phyloP scores from a whole-genome alignment of 2,329 filamentous ascomycete genomes.

The Cladosporium sp. region DNA sequence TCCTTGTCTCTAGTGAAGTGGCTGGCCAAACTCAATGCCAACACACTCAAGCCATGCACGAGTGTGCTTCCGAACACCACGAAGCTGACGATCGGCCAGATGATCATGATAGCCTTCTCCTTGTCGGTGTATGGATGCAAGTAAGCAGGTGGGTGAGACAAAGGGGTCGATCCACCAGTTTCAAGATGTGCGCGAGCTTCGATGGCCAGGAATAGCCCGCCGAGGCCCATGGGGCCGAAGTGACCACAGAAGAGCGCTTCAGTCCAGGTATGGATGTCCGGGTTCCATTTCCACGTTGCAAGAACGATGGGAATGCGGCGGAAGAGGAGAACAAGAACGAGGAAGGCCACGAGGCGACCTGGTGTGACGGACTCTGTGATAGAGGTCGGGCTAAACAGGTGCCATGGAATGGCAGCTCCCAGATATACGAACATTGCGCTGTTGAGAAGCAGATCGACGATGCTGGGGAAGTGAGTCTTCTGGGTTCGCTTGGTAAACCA shows the following conservation, averaged over 20 bases:
- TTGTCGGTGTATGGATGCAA: constrained; percentile 35
- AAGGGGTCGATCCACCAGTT: constrained; percentile 47
- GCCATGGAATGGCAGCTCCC: constrained; percentile 56
- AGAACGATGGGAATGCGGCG: constrained; percentile 55
- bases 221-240: constrained; percentile 60
- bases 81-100: constrained; percentile 59
- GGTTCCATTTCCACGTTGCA: constrained; percentile 49
- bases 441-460: constrained; percentile 59
- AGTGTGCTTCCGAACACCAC: constrained; percentile 56
- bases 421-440: constrained; percentile 58
- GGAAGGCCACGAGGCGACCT: constrained; percentile 46
- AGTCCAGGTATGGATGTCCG: constrained; percentile 50
- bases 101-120: constrained; percentile 44
- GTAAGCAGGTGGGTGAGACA: constrained; percentile 45
- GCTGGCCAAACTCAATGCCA: constrained; percentile 50
- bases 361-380: constrained; percentile 45
- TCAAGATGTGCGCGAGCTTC: constrained; percentile 56
- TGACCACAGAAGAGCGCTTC: constrained; percentile 59
- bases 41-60: constrained; percentile 55
- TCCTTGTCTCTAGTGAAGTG: constrained; percentile 50
- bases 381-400: constrained; percentile 40
- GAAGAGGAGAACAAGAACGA: constrained; percentile 53
- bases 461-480: constrained; percentile 48
- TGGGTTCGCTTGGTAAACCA: constrained; percentile 53
- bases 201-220: constrained; percentile 57